Conservation (phyloP, 139 green algal species). For the Mesotaenium endlicherianum region DNA sequence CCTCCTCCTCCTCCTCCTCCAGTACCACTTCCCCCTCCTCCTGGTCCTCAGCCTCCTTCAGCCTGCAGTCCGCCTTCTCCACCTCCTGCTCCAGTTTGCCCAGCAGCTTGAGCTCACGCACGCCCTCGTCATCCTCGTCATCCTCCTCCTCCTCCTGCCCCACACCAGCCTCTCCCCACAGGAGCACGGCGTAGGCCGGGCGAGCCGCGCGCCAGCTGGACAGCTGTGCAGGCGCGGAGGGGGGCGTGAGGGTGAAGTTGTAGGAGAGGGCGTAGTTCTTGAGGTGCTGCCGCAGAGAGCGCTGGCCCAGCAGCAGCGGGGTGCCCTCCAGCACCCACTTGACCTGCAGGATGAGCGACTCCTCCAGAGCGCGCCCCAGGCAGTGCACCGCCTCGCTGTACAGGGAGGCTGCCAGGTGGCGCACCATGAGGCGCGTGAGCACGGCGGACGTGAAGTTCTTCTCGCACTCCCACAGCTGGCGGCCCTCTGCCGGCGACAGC, state of each 20-base stretch:
- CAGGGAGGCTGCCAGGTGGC: constrained; percentile 13
- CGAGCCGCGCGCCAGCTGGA: too few species aligned
- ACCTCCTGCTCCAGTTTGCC: too few species aligned
- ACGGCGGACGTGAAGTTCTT: constrained; percentile 42
- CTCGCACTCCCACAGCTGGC: constrained; percentile 37
- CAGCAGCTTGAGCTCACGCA: background rate
- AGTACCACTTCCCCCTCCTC: background rate
- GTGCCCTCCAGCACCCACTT: constrained; percentile 10
- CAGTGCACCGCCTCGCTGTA: constrained; percentile 33
- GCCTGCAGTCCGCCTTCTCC: too few species aligned
- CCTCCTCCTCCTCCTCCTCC: background rate
- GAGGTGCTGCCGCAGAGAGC: constrained; percentile 18
- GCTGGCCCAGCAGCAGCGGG: constrained; percentile 15
- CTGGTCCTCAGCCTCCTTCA: too few species aligned
- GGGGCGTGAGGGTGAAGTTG: background rate
- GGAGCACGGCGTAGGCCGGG: too few species aligned
- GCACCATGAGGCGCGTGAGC: constrained; percentile 28
- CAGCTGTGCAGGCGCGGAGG: too few species aligned
- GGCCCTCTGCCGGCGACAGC: background rate
- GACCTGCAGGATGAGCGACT: constrained; percentile 32
- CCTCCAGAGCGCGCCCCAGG: constrained; percentile 27
- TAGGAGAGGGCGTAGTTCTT: background rate
- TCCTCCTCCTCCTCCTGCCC: background rate
- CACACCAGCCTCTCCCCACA: background rate
- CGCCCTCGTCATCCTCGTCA: too few species aligned